Percentiles rank a stretch among this genome's conserved stretches.
Conservation (phyloP, 2,329 filamentous ascomycete species). For the Fusarium azukiicola region DNA sequence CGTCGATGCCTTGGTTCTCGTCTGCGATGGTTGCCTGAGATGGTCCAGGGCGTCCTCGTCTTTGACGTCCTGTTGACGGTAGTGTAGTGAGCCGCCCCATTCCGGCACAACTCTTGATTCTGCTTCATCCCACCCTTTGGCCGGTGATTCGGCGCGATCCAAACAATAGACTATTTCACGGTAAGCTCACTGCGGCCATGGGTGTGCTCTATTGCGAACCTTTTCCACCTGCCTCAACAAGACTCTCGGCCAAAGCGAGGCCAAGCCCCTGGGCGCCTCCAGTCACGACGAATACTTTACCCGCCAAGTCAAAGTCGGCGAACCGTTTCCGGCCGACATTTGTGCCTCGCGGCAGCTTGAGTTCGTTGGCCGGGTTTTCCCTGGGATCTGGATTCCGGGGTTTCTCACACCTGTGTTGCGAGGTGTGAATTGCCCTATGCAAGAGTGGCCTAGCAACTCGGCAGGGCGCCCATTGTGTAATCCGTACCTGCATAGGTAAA, state of each 20-base stretch:
- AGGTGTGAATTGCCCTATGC: conserved; percentile 25
- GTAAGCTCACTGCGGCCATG: background rate
- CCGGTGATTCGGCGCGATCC: conserved; percentile 73
- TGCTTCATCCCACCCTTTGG: conserved; percentile 79
- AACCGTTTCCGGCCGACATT: conserved; percentile 63
- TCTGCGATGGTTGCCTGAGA: conserved; percentile 78
- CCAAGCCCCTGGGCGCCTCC: conserved; percentile 87
- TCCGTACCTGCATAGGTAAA: background rate
- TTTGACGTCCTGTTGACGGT: conserved; percentile 84
- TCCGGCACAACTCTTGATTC: conserved; percentile 81
- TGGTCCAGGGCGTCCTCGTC: conserved; percentile 79
- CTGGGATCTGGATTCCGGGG: conserved; percentile 51
- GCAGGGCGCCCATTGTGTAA: background rate
- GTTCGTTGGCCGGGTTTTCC: conserved; percentile 41
- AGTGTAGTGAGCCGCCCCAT: conserved; percentile 82
- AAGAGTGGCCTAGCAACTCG: background rate
- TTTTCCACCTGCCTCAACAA: conserved; percentile 87
- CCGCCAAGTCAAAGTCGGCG: conserved; percentile 85
- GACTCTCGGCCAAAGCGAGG: conserved; percentile 86
- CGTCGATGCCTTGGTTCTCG: conserved; percentile 81
- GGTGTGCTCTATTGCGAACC: conserved; percentile 60
- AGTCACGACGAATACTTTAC: conserved; percentile 85
- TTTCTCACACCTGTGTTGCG: conserved; percentile 28
- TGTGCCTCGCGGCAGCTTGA: conserved; percentile 26
- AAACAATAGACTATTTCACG: conserved; percentile 74